Percentiles rank a stretch among this genome's conserved stretches.
These are phyloP conservation scores for Diatrype stigma DNA, from an alignment of 2,329 filamentous ascomycete species.

Conservation along the genomic window DNA sequence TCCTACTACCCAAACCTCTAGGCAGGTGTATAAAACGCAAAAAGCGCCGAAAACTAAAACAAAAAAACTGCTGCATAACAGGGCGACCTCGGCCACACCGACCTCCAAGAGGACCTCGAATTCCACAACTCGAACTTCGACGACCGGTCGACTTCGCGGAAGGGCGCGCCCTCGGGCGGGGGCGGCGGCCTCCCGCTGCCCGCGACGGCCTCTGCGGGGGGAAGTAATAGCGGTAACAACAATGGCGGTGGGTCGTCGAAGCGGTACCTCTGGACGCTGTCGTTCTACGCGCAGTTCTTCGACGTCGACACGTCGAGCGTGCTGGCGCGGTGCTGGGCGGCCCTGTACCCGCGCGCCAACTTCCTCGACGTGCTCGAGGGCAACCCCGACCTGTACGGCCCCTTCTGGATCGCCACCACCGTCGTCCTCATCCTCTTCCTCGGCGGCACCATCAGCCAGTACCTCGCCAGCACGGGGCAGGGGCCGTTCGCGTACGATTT, in stretches of 20 bases:
- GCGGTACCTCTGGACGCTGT: constrained; percentile 85
- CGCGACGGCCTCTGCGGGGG: constrained; percentile 42
- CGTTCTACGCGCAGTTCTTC: constrained; percentile 97
- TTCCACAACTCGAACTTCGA: constrained; percentile 92
- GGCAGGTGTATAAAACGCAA: not conserved
- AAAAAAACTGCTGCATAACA: constrained; percentile 39
- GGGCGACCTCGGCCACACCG: constrained; percentile 96
- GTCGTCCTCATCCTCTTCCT: constrained; percentile 94
- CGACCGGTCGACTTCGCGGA: constrained; percentile 44
- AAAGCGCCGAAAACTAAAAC: too few species aligned
- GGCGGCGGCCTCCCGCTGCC: constrained; percentile 51
- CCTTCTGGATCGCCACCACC: constrained; percentile 98
- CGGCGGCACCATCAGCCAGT: constrained; percentile 91
- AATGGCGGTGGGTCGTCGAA: constrained; percentile 53
- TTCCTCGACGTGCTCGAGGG: constrained; percentile 97
- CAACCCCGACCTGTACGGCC: constrained; percentile 93
- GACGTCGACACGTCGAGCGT: constrained; percentile 95
- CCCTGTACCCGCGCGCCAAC: constrained; percentile 87
- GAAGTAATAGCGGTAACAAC: constrained; percentile 2
- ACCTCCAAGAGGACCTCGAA: constrained; percentile 97
- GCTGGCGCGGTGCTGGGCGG: constrained; percentile 77
- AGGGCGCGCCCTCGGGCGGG: constrained; percentile 41
- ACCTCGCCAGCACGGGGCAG: constrained; percentile 65
- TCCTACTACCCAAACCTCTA: not conserved
- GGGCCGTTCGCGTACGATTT: constrained; percentile 90